Base-by-base conservation (phyloP, 306 rosid species). In the Casuarina glauca region DNA sequence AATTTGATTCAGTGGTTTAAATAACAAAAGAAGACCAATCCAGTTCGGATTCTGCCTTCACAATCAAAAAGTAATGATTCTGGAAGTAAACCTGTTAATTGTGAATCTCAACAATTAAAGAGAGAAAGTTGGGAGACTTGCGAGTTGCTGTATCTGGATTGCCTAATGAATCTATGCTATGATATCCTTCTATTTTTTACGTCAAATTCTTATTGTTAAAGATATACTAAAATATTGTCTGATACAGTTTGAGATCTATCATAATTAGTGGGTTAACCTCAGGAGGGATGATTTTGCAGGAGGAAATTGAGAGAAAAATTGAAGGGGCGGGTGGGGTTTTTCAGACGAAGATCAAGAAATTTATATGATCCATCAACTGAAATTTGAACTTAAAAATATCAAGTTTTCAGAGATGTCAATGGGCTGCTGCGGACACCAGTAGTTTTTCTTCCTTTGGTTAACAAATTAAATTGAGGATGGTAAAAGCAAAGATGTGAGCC, bases 1-100 rank as follows among this genome's bases (percentile, higher is more conserved):
- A 71, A 54, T 73, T 82, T 74, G 84, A 85, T 88, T 74, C 88
- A 95, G 99, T 93, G 97, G 99, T 93, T 88, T 82, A 92, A 86
- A 80, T 92, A 96, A 69, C 99, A 93, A 83, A 93, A 87, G 82
- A 91, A 68, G 86, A 86, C 76, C 75, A 92, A 87, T 81, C 97
- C 96, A 19, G 73, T 84, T 74, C 84, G 94, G 76, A 80, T 92
- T 80, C 80, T 93, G 87, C 97, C 97, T 72, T 82, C 81, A 6
- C 74, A 52, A 12, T 79, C 89, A 43, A 77, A 91, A 49, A 80
- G 49, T 78, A 82, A 74, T 75, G 72, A 89, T 63, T 81, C 80
- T 60, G 87, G 87, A 70, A 82, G 84, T 78, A 87, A 81, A 81
- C 81, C 85, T 76, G 48, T 73, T 73, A 75, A 79, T 19, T 20